Evolutionary conservation across 2,329 filamentous ascomycete species (phyloP).

Genomic region (Plenodomus biglobosus): DNA sequence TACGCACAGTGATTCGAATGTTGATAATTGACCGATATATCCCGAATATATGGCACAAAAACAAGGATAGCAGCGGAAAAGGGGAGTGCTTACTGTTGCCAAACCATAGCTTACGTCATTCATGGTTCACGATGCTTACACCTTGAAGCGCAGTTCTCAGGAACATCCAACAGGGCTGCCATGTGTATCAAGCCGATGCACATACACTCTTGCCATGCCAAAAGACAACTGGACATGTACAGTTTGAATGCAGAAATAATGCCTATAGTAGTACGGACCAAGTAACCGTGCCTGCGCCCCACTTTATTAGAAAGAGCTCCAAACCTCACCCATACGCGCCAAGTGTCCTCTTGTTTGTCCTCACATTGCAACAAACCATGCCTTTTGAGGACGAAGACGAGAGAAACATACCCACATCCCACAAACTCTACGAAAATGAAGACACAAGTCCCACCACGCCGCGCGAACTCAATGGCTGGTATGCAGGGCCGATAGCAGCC

Average conservation of each 20-base stretch:
- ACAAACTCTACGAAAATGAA: slow-evolving; percentile 30
- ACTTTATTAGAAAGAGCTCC: background rate
- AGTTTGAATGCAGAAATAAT: no score
- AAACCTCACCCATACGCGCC: background rate
- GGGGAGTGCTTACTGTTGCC: background rate
- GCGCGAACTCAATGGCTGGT: slow-evolving; percentile 85
- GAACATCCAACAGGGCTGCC: no score
- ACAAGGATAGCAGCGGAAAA: background rate
- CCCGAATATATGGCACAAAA: background rate
- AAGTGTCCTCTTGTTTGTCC: background rate
- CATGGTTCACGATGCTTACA: background rate
- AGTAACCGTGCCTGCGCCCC: no score
- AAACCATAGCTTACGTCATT: background rate
- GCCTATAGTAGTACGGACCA: no score
- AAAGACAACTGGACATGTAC: no score
- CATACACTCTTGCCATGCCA: no score
- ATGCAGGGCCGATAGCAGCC: slow-evolving; percentile 85
- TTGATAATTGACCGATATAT: background rate
- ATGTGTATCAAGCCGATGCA: no score
- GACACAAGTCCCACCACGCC: slow-evolving; percentile 71
- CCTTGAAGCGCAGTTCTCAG: background rate
- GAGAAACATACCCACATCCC: slow-evolving; percentile 1
- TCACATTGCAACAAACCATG: slow-evolving; percentile 3
- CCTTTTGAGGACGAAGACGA: slow-evolving; percentile 9
- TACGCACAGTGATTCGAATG: background rate